Conservation (phyloP, 2,329 filamentous ascomycete genomes). For the Penicillium sp. region DNA sequence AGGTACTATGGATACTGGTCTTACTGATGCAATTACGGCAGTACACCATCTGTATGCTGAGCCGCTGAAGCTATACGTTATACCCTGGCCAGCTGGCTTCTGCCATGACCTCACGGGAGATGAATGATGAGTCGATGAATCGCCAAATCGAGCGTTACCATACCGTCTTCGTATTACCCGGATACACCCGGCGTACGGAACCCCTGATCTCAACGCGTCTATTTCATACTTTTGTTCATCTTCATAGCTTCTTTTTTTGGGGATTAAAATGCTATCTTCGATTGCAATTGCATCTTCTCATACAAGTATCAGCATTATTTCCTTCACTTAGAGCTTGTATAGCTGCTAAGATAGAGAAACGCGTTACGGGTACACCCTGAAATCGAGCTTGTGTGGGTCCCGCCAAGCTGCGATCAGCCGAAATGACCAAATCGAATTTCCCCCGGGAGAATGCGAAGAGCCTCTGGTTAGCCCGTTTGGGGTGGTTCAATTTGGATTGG, state of each 20-base stretch:
- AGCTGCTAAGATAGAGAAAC: neutral
- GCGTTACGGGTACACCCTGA: slow-evolving; percentile 8
- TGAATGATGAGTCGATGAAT: slow-evolving; percentile 12
- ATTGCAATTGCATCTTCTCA: neutral
- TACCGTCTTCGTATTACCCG: slow-evolving; percentile 11
- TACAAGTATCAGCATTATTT: neutral
- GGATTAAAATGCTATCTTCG: neutral
- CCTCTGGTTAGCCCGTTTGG: slow-evolving; percentile 14
- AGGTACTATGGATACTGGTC: slow-evolving; percentile 2
- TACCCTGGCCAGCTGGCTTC: slow-evolving; percentile 1
- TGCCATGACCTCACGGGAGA: slow-evolving; percentile 3
- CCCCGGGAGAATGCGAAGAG: slow-evolving; percentile 12
- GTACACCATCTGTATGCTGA: neutral
- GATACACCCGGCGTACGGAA: slow-evolving; percentile 3
- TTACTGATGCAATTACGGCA: neutral
- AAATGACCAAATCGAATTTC: slow-evolving; percentile 17
- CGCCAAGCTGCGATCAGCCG: slow-evolving; percentile 27
- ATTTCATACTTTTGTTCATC: neutral
- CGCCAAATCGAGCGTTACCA: neutral
- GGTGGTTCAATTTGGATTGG: neutral
- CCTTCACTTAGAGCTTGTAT: neutral
- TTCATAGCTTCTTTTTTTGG: neutral
- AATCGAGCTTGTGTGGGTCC: slow-evolving; percentile 29
- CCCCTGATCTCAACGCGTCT: neutral
- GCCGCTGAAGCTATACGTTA: neutral